A percentile compares a stretch with the other conserved stretches of the same genome.
These are phyloP conservation scores for Lepiota subincarnata DNA, from an alignment of 768 basidiomycete genomes.

Conservation along the genomic window DNA sequence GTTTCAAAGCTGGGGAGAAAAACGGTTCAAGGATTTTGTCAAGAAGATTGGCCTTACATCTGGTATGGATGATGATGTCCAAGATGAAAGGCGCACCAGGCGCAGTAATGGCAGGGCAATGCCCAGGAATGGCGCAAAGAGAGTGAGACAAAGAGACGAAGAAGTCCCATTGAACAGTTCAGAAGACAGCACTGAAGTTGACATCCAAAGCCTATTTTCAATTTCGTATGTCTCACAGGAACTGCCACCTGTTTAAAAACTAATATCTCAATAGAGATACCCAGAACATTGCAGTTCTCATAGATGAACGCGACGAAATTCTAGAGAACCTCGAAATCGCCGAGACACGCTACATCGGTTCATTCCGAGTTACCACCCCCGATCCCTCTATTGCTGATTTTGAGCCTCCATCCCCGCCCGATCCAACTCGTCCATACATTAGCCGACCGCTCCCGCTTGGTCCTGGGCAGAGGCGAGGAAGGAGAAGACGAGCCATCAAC, in stretches of 20 bases:
- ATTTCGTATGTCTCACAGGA: constrained; percentile 50
- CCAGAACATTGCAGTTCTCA: constrained; percentile 57
- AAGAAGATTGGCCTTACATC: constrained; percentile 64
- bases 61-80: constrained; percentile 33
- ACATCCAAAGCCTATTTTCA: constrained; percentile 70
- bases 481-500: constrained; percentile 49
- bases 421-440: constrained; percentile 52
- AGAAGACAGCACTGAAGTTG: constrained; percentile 54
- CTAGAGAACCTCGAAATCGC: constrained; percentile 79
- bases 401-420: constrained; percentile 36
- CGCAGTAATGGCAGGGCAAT: constrained; percentile 22
- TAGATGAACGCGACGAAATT: constrained; percentile 71
- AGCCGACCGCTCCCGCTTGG: constrained; percentile 63
- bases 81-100: constrained; percentile 13
- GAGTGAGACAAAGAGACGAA: constrained; percentile 33
- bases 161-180: constrained; percentile 34
- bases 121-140: constrained; percentile 26
- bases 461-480: constrained; percentile 27
- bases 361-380: constrained; percentile 69
- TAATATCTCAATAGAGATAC: constrained; percentile 51
- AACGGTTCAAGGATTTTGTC: constrained; percentile 64
- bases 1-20: constrained; percentile 71
- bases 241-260: background rate
- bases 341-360: constrained; percentile 73
- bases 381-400: constrained; percentile 68